phyloP scores from a whole-genome alignment of 176 grass and related monocot genomes.

The Neostapfia colusana region DNA sequence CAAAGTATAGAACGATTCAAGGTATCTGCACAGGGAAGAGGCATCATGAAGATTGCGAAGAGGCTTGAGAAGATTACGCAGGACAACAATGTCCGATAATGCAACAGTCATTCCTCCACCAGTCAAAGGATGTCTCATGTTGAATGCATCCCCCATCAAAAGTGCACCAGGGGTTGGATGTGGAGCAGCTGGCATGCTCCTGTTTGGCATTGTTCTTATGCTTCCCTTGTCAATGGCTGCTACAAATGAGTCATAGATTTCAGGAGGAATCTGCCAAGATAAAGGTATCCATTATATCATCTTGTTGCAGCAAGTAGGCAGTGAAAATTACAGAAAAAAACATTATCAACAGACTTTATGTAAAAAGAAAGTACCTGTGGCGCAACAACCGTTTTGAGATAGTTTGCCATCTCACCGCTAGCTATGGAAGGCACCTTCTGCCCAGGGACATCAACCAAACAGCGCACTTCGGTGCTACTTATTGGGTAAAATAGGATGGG shows the following conservation, averaged over 20 bases:
- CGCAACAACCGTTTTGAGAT: constrained; percentile 87
- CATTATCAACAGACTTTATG: neutral
- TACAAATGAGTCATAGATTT: constrained; percentile 79
- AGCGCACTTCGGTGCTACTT: constrained; percentile 91
- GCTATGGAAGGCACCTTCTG: constrained; percentile 96
- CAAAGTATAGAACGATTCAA: constrained; percentile 96
- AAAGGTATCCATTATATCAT: constrained; percentile 25
- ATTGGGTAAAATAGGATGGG: constrained; percentile 96
- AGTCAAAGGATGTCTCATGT: constrained; percentile 95
- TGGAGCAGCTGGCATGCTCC: constrained; percentile 90
- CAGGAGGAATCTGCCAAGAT: constrained; percentile 58
- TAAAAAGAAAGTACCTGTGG: constrained; percentile 66
- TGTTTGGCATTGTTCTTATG: constrained; percentile 94
- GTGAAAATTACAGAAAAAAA: constrained; percentile 1
- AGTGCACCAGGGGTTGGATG: constrained; percentile 91
- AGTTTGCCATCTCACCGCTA: constrained; percentile 89
- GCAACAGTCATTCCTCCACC: constrained; percentile 99
- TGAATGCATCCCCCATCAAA: constrained; percentile 98
- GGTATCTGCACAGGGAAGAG: constrained; percentile 72
- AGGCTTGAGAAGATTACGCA: constrained; percentile 86
- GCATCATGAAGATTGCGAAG: constrained; percentile 83
- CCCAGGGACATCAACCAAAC: constrained; percentile 94
- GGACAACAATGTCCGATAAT: constrained; percentile 87
- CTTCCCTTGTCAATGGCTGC: constrained; percentile 82
- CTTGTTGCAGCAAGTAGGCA: neutral